A percentile compares a stretch with the other conserved stretches of the same genome.
Evolutionary conservation across 208 protist genomes (phyloP).

Genomic region (Leishmania major): DNA sequence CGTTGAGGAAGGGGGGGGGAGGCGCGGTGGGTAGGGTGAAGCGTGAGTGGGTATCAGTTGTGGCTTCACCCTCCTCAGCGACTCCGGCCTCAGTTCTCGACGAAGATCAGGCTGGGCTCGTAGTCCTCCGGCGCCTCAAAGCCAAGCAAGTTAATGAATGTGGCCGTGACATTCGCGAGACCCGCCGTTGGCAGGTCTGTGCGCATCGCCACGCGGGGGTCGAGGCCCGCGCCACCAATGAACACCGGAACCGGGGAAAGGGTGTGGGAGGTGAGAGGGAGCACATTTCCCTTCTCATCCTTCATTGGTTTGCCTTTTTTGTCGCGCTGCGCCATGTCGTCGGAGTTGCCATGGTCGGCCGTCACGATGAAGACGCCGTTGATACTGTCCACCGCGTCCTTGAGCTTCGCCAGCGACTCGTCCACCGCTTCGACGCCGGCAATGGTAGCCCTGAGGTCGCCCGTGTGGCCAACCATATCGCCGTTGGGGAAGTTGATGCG

Average conservation of each 20-base stretch:
- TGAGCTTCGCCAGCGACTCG: constrained; percentile 76
- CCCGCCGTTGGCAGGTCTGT: constrained; percentile 85
- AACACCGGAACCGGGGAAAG: constrained; percentile 92
- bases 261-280: constrained; percentile 94
- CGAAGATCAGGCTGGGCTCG: constrained; percentile 80
- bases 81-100: constrained; percentile 26
- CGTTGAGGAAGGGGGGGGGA: neutral
- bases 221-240: constrained; percentile 89
- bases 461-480: constrained; percentile 97
- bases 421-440: constrained; percentile 86
- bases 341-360: constrained; percentile 96
- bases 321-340: constrained; percentile 95
- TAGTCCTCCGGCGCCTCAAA: constrained; percentile 91
- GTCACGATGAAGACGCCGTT: constrained; percentile 92
- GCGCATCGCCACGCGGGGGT: constrained; percentile 82
- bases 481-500: constrained; percentile 96
- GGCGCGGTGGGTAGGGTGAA: neutral
- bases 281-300: constrained; percentile 65
- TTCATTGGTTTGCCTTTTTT: constrained; percentile 90
- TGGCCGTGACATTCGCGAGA: constrained; percentile 94
- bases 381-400: constrained; percentile 81
- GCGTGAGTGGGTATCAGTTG: neutral
- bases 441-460: constrained; percentile 88
- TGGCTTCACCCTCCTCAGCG: neutral
- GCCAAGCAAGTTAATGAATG: constrained; percentile 94